phyloP scores from a whole-genome alignment of 139 green algal species.

The Picochlorum sp. region DNA sequence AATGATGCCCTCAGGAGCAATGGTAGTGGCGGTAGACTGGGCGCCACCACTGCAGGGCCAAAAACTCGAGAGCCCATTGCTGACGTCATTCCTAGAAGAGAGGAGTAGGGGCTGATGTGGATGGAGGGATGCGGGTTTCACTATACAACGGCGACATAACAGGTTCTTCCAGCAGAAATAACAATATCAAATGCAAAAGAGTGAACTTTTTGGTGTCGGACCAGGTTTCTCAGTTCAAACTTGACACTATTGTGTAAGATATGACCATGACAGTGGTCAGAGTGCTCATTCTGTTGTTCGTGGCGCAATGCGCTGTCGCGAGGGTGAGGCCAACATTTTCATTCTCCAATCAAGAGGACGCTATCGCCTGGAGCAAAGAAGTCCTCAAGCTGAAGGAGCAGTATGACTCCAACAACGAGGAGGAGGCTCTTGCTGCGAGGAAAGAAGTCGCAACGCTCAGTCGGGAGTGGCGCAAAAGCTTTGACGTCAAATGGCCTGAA shows the following conservation, averaged over 20 bases:
- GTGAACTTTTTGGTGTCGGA: no score
- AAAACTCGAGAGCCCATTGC: no score
- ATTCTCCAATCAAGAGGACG: not conserved
- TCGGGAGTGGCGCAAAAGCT: not conserved
- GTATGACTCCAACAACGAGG: not conserved
- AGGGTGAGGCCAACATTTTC: not conserved
- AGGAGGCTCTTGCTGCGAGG: not conserved
- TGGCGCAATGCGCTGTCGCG: not conserved
- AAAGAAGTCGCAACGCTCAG: not conserved
- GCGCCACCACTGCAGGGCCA: no score
- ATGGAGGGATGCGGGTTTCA: no score
- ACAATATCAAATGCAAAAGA: no score
- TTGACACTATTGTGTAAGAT: no score
- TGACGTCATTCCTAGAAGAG: no score
- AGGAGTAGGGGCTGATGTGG: no score
- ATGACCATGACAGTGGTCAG: not conserved
- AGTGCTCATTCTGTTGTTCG: not conserved
- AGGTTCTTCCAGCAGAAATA: no score
- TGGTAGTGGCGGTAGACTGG: no score
- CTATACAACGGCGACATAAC: no score
- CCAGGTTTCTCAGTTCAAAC: not conserved
- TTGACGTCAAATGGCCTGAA: not conserved
- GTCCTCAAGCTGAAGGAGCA: not conserved
- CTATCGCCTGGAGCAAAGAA: not conserved
- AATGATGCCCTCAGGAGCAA: no score